Evolutionary conservation across 345 rosid species (phyloP), one percentile per base, ranked within the genome.

Genomic region (Lepidium aucheri): DNA sequence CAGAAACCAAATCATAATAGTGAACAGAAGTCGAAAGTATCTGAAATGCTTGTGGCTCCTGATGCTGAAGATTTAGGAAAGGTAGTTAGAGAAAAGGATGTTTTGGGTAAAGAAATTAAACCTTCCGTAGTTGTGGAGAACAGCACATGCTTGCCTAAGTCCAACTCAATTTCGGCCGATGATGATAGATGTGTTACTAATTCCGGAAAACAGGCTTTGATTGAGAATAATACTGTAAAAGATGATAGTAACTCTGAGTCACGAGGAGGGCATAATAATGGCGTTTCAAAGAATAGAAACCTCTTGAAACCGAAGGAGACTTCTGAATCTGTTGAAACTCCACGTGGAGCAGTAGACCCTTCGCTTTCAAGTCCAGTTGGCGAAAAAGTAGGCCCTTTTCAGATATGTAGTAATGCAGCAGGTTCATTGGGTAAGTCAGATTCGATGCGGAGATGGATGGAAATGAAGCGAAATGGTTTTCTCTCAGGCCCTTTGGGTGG

Each of bases 381-480:
- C 2, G 71, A 72, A 8, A 72, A 57, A 34, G 49, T n/a, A 36
- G 61, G 62, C 26, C 42, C 72, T 17, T 28, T 43, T 35, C 77
- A 44, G 57, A 58, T 65, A 36, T 42, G 61, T 65, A 39, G 55
- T 62, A 40, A 44, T 67, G 42, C 44, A 53, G 17, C 72, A 26
- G 84, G 79, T 54, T 74, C 90, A 26, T 15, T 65, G 56, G 81
- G 74, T 58, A 81, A 76, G 75, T 88, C 83, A 64, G 93, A 91
- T 71, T 57, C 97, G 0, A 71, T 94, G 70, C 73, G 74, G 69
- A 26, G 84, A 22, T 91, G 97, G 99, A 86, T 78, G 76, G 97
- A 90, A 77, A 90, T 94, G 97, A 94, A 91, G 76, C 80, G 78
- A 67, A 94, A 89, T 2, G 99, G 97, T 56, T 91, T 86, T 67